These are phyloP conservation scores for Dioscorea cayenensis DNA, from an alignment of 116 monocot species.

Conservation along the genomic window DNA sequence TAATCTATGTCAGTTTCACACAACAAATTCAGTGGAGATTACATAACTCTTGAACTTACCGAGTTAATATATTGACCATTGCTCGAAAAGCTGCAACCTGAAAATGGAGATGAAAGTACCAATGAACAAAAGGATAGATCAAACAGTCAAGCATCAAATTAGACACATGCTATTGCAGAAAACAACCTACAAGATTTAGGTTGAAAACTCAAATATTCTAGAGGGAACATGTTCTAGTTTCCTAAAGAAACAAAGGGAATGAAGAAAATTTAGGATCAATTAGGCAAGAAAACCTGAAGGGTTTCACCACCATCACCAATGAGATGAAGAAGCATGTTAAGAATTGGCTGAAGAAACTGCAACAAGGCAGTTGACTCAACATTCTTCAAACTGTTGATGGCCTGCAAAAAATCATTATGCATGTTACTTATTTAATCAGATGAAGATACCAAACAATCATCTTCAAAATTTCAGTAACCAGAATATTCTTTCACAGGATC, in stretches of 20 bases:
- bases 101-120: constrained; percentile 8
- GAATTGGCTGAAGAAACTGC: constrained; percentile 96
- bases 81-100: constrained; percentile 99
- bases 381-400: constrained; percentile 99
- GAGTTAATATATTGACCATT: constrained; percentile 96
- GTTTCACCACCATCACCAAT: constrained; percentile 99
- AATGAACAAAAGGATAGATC: constrained; percentile 1
- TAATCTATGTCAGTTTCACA: neutral
- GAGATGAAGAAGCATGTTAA: constrained; percentile 97
- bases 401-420: constrained; percentile 41
- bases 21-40: neutral
- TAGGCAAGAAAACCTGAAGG: constrained; percentile 64
- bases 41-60: constrained; percentile 38
- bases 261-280: neutral
- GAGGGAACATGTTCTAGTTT: neutral
- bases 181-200: neutral
- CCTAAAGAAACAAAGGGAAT: neutral
- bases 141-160: neutral
- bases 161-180: neutral
- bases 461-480: no score
- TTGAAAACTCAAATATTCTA: neutral
- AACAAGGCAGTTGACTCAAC: constrained; percentile 92
- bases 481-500: no score
- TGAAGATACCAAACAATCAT: no score
- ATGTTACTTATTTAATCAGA: neutral